Evolutionary conservation across 768 basidiomycete genomes (phyloP).

Genomic region (Phlegmacium glaucopus): DNA sequence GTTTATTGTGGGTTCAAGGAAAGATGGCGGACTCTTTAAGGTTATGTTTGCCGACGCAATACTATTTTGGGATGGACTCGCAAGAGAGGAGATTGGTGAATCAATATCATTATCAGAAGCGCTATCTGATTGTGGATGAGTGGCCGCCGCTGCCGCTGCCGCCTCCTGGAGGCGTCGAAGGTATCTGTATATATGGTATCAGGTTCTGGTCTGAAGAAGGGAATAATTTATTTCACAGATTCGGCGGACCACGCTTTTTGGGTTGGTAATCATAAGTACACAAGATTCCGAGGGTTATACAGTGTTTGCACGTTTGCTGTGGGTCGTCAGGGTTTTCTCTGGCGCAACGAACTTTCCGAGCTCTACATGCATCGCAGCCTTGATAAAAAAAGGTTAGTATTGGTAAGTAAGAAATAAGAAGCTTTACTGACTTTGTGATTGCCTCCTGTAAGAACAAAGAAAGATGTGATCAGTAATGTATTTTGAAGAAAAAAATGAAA

Average conservation of each 20-base stretch:
- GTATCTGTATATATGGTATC: slow-evolving; percentile 45
- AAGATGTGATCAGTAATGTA: slow-evolving; percentile 30
- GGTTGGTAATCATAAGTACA: slow-evolving; percentile 94
- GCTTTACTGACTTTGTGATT: slow-evolving; percentile 70
- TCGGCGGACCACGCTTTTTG: slow-evolving; percentile 91
- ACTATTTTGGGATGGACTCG: slow-evolving; percentile 44
- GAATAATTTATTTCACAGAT: slow-evolving; percentile 56
- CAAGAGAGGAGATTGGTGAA: slow-evolving; percentile 45
- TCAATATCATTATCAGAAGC: slow-evolving; percentile 33
- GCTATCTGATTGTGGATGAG: slow-evolving; percentile 30
- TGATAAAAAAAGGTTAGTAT: slow-evolving; percentile 14
- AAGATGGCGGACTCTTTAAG: slow-evolving; percentile 44
- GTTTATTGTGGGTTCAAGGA: slow-evolving; percentile 49
- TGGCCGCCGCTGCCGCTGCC: slow-evolving; percentile 56
- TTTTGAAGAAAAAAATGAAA: slow-evolving; percentile 19
- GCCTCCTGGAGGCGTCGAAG: slow-evolving; percentile 79
- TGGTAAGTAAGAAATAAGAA: neutral
- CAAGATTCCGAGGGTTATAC: slow-evolving; percentile 72
- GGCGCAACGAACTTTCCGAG: slow-evolving; percentile 83
- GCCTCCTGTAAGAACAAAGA: slow-evolving; percentile 52
- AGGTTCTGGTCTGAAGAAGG: neutral
- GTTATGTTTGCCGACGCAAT: slow-evolving; percentile 43
- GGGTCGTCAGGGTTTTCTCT: slow-evolving; percentile 76
- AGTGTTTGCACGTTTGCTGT: slow-evolving; percentile 84
- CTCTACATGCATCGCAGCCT: slow-evolving; percentile 87